A percentile compares a stretch with the other conserved stretches of the same genome.
Conservation (phyloP, 352 stramenopile species). For the Phytophthora niederhauseri region DNA sequence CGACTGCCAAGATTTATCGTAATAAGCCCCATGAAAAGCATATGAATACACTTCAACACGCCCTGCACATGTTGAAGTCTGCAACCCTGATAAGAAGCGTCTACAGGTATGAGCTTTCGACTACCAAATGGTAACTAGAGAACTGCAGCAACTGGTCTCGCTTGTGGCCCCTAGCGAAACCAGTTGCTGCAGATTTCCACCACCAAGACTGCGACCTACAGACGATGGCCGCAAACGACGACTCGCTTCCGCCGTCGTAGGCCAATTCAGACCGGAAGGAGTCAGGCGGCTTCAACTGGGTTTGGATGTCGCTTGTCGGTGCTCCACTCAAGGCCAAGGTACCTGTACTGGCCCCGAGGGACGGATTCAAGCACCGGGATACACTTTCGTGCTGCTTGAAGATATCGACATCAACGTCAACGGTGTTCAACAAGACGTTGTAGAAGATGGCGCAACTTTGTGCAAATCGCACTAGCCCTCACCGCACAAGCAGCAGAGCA, state of each 20-base stretch:
- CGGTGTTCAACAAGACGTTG: background rate
- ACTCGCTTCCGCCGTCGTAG: background rate
- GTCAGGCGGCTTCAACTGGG: slow-evolving; percentile 3
- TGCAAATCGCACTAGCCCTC: slow-evolving; percentile 10
- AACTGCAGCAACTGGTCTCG: background rate
- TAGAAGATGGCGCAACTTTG: slow-evolving; percentile 22
- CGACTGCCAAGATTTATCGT: background rate
- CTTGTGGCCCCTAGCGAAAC: background rate
- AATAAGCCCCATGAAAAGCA: background rate
- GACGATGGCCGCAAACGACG: background rate
- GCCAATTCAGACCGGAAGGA: slow-evolving; percentile 9
- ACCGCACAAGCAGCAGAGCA: too few species aligned
- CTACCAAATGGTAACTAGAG: background rate
- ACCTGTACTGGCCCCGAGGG: background rate
- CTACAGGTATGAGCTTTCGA: background rate
- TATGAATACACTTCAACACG: background rate
- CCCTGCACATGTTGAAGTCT: background rate
- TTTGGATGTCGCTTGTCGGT: slow-evolving; percentile 6
- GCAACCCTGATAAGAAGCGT: background rate
- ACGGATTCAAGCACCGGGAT: background rate
- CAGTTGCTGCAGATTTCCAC: too few species aligned
- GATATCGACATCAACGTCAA: too few species aligned
- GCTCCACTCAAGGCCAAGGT: background rate
- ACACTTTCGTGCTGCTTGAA: background rate
- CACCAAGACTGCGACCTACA: background rate